Evolutionary conservation across 306 rosid species (phyloP).

Genomic region (Trifolium fragiferum): DNA sequence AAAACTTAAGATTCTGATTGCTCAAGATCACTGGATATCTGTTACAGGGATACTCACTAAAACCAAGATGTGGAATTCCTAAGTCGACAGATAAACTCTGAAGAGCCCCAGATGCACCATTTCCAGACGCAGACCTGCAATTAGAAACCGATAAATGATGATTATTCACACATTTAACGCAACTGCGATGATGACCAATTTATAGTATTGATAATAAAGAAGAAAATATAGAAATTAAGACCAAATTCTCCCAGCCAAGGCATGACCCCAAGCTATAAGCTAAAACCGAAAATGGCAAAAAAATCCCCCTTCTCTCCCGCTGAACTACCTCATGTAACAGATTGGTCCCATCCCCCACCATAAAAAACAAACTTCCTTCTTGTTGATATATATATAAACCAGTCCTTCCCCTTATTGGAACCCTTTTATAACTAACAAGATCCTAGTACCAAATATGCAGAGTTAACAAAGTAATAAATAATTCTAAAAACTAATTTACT

Average conservation of each 20-base stretch:
- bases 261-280: not conserved
- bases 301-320: not conserved
- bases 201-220: slow-evolving; percentile 1
- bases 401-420: not conserved
- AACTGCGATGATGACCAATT: slow-evolving; percentile 24
- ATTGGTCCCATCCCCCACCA: not conserved
- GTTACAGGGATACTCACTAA: slow-evolving; percentile 58
- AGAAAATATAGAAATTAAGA: not conserved
- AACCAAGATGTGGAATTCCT: slow-evolving; percentile 65
- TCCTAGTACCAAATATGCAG: slow-evolving; percentile 6
- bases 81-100: slow-evolving; percentile 71
- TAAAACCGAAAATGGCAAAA: not conserved
- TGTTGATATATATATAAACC: too few relatives aligned
- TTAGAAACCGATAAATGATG: slow-evolving; percentile 39
- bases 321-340: not conserved
- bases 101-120: slow-evolving; percentile 78
- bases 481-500: not conserved
- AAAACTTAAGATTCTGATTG: slow-evolving; percentile 25
- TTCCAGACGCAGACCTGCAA: slow-evolving; percentile 83
- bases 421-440: not conserved
- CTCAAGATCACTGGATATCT: slow-evolving; percentile 26
- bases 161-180: slow-evolving; percentile 11
- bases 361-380: too few relatives aligned
- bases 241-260: slow-evolving; percentile 5
- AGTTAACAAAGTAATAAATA: not conserved